phyloP scores from a whole-genome alignment of 2,329 filamentous ascomycete genomes.

The Trichoderma pleuroti region DNA sequence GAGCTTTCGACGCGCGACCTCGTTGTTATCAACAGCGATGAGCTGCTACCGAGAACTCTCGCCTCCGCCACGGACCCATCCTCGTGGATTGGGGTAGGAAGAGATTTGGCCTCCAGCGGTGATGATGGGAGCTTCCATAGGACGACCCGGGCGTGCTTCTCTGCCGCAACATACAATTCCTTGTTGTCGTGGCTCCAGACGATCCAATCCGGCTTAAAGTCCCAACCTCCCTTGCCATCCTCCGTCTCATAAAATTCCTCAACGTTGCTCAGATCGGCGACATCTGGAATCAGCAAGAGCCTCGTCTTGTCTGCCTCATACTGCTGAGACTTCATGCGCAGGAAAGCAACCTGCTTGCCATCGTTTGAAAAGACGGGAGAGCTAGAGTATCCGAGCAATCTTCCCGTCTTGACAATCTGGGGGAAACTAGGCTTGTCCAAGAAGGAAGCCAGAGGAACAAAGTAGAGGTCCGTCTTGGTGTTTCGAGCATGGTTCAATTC shows the following conservation, averaged over 20 bases:
- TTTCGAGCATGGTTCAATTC: slow-evolving; percentile 66
- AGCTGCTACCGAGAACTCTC: slow-evolving; percentile 46
- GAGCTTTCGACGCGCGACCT: slow-evolving; percentile 70
- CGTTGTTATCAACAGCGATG: slow-evolving; percentile 60
- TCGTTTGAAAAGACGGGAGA: slow-evolving; percentile 71
- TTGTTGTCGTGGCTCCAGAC: slow-evolving; percentile 57
- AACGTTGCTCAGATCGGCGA: slow-evolving; percentile 54
- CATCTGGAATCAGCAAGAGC: slow-evolving; percentile 61
- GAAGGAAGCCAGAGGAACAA: slow-evolving; percentile 62
- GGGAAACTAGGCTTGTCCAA: slow-evolving; percentile 50
- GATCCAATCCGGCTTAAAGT: slow-evolving; percentile 54
- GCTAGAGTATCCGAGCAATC: slow-evolving; percentile 60
- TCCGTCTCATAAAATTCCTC: slow-evolving; percentile 60
- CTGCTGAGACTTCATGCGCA: slow-evolving; percentile 70
- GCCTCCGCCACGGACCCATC: slow-evolving; percentile 55
- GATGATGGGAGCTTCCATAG: slow-evolving; percentile 61
- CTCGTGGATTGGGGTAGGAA: slow-evolving; percentile 48
- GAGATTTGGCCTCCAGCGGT: slow-evolving; percentile 45
- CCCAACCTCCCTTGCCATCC: slow-evolving; percentile 63
- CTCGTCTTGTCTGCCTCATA: slow-evolving; percentile 76
- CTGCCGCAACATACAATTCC: slow-evolving; percentile 69
- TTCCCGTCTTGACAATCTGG: slow-evolving; percentile 51
- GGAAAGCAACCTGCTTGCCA: slow-evolving; percentile 68
- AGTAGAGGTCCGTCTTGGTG: slow-evolving; percentile 80
- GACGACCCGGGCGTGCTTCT: slow-evolving; percentile 61